Evolutionary conservation across 2,329 filamentous ascomycete species (phyloP).

Genomic region (Albifimbria verrucaria): DNA sequence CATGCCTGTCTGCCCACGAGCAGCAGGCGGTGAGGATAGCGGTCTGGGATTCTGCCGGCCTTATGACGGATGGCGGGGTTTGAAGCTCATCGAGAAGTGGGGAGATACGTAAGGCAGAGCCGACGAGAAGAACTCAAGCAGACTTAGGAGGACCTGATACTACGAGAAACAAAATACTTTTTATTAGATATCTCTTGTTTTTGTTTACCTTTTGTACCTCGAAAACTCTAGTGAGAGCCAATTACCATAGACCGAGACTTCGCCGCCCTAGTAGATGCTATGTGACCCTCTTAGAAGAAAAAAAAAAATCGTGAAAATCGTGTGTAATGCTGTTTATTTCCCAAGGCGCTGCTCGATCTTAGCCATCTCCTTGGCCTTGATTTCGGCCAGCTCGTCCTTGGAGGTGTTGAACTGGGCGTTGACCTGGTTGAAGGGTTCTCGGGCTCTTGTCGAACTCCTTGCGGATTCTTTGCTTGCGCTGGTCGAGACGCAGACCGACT

Average conservation of each 20-base stretch:
- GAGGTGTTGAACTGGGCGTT: conserved; percentile 72
- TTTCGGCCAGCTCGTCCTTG: conserved; percentile 69
- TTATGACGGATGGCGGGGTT: conserved; percentile 6
- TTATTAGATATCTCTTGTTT: too few relatives aligned
- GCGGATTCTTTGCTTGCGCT: conserved; percentile 77
- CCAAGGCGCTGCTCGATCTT: conserved; percentile 73
- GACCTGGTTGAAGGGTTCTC: conserved; percentile 96
- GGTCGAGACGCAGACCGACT: conserved; percentile 72
- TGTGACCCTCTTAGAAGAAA: too few relatives aligned
- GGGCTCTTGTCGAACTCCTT: conserved; percentile 95
- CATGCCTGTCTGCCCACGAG: neutral
- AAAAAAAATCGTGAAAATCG: too few relatives aligned
- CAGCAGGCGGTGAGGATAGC: conserved; percentile 20
- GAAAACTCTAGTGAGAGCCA: too few relatives aligned
- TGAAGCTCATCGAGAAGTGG: too few relatives aligned
- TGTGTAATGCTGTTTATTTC: conserved; percentile 14
- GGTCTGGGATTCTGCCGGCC: conserved; percentile 25
- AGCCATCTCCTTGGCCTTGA: conserved; percentile 63
- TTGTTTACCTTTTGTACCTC: too few relatives aligned
- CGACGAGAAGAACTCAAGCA: too few relatives aligned
- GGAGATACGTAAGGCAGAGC: too few relatives aligned
- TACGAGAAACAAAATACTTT: too few relatives aligned
- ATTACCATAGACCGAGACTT: too few relatives aligned
- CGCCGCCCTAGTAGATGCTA: too few relatives aligned
- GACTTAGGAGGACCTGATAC: too few relatives aligned